These are phyloP conservation scores for Vitis hybrid DNA, from an alignment of 177 flowering plant species.

Conservation along the genomic window DNA sequence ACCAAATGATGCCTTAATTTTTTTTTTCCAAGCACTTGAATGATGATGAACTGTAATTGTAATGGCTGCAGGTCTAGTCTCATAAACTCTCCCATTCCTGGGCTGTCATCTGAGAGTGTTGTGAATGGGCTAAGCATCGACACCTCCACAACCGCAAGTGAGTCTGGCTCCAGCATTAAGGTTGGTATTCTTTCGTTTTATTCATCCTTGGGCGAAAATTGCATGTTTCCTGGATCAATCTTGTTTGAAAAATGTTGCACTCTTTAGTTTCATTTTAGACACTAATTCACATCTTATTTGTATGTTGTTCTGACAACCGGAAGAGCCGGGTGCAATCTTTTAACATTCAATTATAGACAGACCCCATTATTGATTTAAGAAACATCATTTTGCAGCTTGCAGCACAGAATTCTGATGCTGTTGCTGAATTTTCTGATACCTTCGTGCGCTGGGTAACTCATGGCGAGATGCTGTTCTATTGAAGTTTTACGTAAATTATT, in stretches of 20 bases:
- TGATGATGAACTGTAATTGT: neutral
- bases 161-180: constrained; percentile 45
- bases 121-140: constrained; percentile 33
- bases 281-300: no score
- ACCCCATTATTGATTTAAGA: neutral
- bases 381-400: neutral
- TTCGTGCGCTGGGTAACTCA: constrained; percentile 42
- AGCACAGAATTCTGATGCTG: neutral
- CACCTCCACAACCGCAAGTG: constrained; percentile 42
- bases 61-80: constrained; percentile 58
- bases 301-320: no score
- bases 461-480: constrained; percentile 33
- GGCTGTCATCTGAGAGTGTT: constrained; percentile 50
- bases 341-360: no score
- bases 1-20: no score
- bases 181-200: constrained; percentile 23
- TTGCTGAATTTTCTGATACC: constrained; percentile 28
- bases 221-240: no score
- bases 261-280: no score
- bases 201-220: no score
- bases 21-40: no score
- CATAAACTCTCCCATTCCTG: constrained; percentile 31
- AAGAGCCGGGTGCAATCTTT: no score
- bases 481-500: constrained; percentile 9
- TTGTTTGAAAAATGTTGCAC: no score